These are phyloP conservation scores for Mucor sp. DNA, from an alignment of 371 early-diverging fungal species.

Conservation along the genomic window DNA sequence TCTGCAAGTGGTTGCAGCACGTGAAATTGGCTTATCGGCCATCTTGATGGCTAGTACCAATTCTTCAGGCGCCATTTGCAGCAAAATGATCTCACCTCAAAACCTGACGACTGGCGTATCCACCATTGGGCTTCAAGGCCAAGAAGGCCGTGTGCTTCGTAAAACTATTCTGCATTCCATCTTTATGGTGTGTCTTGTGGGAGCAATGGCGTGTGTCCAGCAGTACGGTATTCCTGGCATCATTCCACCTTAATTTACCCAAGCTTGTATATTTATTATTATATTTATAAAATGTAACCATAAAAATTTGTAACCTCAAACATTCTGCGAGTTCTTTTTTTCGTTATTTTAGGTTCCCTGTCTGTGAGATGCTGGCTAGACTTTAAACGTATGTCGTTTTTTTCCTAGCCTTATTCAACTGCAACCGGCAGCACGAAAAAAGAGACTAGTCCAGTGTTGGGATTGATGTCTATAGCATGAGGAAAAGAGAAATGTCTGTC, in stretches of 20 bases:
- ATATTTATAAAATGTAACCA: background rate
- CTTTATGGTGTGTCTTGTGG: constrained; percentile 40
- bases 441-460: background rate
- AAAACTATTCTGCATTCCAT: constrained; percentile 48
- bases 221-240: constrained; percentile 54
- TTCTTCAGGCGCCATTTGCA: constrained; percentile 46
- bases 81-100: constrained; percentile 57
- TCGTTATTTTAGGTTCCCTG: background rate
- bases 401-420: too few relatives aligned
- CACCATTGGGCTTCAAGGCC: constrained; percentile 49
- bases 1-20: constrained; percentile 53
- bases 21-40: constrained; percentile 45
- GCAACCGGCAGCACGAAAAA: too few relatives aligned
- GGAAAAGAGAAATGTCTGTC: background rate
- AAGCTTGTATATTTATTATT: background rate
- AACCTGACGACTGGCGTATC: constrained; percentile 54
- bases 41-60: constrained; percentile 54
- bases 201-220: constrained; percentile 44
- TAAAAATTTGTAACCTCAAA: constrained; percentile 1
- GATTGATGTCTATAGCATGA: background rate
- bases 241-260: constrained; percentile 33
- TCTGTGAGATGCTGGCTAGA: background rate
- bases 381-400: too few relatives aligned
- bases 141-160: constrained; percentile 46
- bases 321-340: background rate